These are phyloP conservation scores for Phaeotremella skinneri DNA, from an alignment of 768 basidiomycete species.

Conservation along the genomic window DNA sequence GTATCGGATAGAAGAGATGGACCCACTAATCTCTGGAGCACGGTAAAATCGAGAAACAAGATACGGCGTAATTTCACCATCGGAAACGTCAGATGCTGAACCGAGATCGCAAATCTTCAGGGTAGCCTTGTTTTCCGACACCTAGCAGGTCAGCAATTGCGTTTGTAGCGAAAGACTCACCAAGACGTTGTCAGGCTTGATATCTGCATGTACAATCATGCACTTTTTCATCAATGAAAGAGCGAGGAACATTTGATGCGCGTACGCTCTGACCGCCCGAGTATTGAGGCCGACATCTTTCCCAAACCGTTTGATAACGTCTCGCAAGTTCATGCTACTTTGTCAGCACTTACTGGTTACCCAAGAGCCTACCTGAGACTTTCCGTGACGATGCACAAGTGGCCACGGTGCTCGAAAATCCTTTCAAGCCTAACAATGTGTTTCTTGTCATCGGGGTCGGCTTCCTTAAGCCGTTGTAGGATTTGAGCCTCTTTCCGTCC, in stretches of 20 bases:
- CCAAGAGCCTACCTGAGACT: constrained; percentile 67
- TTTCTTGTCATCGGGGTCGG: constrained; percentile 95
- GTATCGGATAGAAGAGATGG: not conserved
- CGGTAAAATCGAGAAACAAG: constrained; percentile 96
- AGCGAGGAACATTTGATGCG: constrained; percentile 90
- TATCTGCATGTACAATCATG: constrained; percentile 96
- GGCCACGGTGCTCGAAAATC: constrained; percentile 95
- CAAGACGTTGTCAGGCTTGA: constrained; percentile 97
- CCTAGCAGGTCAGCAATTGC: constrained; percentile 56
- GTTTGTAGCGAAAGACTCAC: constrained; percentile 56
- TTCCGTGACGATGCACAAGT: constrained; percentile 94
- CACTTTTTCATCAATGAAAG: constrained; percentile 79
- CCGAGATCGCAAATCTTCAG: constrained; percentile 95
- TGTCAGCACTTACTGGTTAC: constrained; percentile 5
- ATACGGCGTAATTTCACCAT: constrained; percentile 91
- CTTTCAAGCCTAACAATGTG: constrained; percentile 89
- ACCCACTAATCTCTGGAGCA: constrained; percentile 94
- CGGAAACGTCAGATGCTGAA: constrained; percentile 90
- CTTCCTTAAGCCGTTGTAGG: constrained; percentile 75
- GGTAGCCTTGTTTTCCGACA: constrained; percentile 88
- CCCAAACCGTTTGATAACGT: constrained; percentile 95
- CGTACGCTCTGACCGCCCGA: constrained; percentile 96
- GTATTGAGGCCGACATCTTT: constrained; percentile 97
- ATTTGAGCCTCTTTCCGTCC: constrained; percentile 90
- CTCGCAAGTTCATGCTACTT: constrained; percentile 90